Base-by-base conservation (phyloP, 345 rosid genomes). In the Eucalyptus rudis region DNA sequence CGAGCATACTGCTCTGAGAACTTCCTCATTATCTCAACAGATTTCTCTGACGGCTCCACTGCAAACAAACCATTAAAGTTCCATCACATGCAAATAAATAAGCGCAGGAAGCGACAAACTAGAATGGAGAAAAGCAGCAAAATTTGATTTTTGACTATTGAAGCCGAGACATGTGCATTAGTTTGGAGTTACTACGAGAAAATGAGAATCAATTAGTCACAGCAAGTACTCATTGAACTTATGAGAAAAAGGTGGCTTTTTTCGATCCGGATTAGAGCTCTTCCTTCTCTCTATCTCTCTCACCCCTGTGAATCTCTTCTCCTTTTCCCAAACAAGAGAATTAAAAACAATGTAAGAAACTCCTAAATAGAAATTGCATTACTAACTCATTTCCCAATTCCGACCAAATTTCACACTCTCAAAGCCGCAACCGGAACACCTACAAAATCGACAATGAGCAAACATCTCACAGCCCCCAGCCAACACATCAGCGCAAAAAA, bases 1-100 rank as follows among this genome's bases (percentile, higher is more conserved):
- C 98, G 97, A 71, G 98, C 98, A 91, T 98, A 98, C 91, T 98
- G 99, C 92, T 98, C 99, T 0, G 99, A 98, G 95, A 98, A 98
- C 91, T 98, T 98, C 94, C 99, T 96, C 99, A 98, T 96, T 45
- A 96, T 88, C 88, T 98, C 99, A 59, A 96, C 94, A 52, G 98
- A 96, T 90, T 98, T 96, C 81, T 98, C 98, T 79, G 97, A 92
- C 13, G 98, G 99, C 58, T 98, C 99, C 89, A 91, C 99, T 96
- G 92, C 68, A 89, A 40, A 87, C 86, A 50, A 86, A 5, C 40
- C 86, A 22, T 29, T 8, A 24, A 68, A 83, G 2, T 62, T 84
- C 16, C 20, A 10, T 49, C 20, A 36, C 9, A 16, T 25, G 29
- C 1, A 1, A 43, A 49, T 22, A 1, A 2, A 27, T 62, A 36